These are phyloP conservation scores for Toxicodendron radicans DNA, from an alignment of 345 rosid species.

Conservation along the genomic window DNA sequence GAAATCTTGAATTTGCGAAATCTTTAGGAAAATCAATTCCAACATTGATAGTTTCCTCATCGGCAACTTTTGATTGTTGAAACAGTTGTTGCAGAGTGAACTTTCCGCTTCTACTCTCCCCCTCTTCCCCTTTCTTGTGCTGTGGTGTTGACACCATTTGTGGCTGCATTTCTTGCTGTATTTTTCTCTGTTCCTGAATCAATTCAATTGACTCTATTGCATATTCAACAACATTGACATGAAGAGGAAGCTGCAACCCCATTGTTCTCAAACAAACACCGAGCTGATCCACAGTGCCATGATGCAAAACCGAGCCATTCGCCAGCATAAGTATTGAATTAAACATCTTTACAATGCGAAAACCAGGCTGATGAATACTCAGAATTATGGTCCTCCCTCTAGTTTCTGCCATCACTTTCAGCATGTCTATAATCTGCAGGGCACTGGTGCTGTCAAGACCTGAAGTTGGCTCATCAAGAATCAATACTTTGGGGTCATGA, in stretches of 20 bases:
- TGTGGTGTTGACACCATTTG: slow-evolving; percentile 32
- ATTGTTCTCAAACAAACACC: slow-evolving; percentile 40
- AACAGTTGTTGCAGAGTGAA: slow-evolving; percentile 82
- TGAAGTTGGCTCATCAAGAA: slow-evolving; percentile 97
- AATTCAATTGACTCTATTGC: slow-evolving; percentile 80
- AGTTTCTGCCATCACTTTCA: slow-evolving; percentile 86
- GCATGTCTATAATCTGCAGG: slow-evolving; percentile 78
- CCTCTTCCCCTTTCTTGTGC: slow-evolving; percentile 38
- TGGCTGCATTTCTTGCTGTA: slow-evolving; percentile 24
- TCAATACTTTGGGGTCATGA: slow-evolving; percentile 84
- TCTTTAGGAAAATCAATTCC: slow-evolving; percentile 38
- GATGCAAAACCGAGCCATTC: slow-evolving; percentile 74
- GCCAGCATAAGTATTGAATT: slow-evolving; percentile 76
- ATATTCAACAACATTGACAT: slow-evolving; percentile 72
- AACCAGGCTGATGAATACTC: slow-evolving; percentile 93
- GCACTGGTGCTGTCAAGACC: slow-evolving; percentile 94
- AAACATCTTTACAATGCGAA: slow-evolving; percentile 81
- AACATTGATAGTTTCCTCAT: slow-evolving; percentile 47
- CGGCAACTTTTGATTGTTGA: slow-evolving; percentile 71
- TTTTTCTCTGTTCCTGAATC: slow-evolving; percentile 34
- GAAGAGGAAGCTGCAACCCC: slow-evolving; percentile 66
- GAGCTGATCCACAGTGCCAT: slow-evolving; percentile 77
- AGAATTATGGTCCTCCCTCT: slow-evolving; percentile 69
- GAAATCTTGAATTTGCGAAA: slow-evolving; percentile 68
- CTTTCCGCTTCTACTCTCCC: slow-evolving; percentile 50